phyloP scores from a whole-genome alignment of 495 filamentous ascomycete genomes.

The Cercophora sp. region DNA sequence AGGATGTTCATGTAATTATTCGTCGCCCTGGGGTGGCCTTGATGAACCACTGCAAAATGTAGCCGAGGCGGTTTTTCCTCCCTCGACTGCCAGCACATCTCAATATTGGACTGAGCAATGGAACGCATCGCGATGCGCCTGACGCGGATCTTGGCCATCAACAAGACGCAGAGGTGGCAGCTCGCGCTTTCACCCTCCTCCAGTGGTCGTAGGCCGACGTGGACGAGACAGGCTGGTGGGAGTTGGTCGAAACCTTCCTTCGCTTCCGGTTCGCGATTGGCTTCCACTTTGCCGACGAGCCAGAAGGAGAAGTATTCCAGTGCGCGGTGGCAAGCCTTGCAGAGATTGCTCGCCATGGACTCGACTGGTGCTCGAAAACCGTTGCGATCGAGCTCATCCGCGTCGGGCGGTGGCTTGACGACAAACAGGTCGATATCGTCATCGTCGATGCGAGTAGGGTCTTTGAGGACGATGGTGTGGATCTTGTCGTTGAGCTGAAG shows the following conservation, averaged over 20 bases:
- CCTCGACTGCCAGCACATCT: slow-evolving; percentile 12
- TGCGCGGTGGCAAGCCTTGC: background rate
- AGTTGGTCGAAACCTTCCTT: background rate
- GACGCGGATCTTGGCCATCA: slow-evolving; percentile 12
- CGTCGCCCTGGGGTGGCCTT: slow-evolving; percentile 2
- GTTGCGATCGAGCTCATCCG: background rate
- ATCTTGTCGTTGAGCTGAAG: slow-evolving; percentile 3
- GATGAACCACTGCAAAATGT: slow-evolving; percentile 4
- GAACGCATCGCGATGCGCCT: slow-evolving; percentile 8
- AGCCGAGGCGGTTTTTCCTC: background rate
- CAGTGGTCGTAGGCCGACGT: background rate
- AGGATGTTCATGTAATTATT: slow-evolving; percentile 9
- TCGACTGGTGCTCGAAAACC: slow-evolving; percentile 1
- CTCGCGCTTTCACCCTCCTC: background rate
- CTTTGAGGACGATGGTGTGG: slow-evolving; percentile 4
- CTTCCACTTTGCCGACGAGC: background rate
- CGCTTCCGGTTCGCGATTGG: background rate
- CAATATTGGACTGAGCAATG: slow-evolving; percentile 11
- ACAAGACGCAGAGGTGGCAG: slow-evolving; percentile 7
- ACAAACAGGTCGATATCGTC: slow-evolving; percentile 6
- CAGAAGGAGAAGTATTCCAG: slow-evolving; percentile 6
- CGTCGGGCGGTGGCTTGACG: background rate
- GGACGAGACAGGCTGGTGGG: background rate
- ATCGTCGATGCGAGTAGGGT: background rate
- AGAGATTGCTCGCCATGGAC: background rate